A percentile compares a stretch with the other conserved stretches of the same genome.
Evolutionary conservation across 306 rosid species (phyloP).

Genomic region (Acacia confusa): DNA sequence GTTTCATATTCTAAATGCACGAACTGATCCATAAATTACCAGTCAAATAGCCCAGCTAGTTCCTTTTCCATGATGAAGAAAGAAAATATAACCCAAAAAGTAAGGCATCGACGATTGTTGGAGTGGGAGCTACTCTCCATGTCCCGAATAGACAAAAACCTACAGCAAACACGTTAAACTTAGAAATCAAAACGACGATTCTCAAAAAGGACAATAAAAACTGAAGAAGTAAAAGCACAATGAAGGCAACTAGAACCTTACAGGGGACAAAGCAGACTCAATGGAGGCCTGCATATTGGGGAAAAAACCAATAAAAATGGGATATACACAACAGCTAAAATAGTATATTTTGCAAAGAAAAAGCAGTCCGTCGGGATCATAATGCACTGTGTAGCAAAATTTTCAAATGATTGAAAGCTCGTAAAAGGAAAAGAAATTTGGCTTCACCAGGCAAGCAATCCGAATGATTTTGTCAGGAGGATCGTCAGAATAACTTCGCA

Average conservation of each 20-base stretch:
- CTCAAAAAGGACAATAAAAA: neutral
- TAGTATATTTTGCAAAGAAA: neutral
- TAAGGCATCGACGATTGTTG: constrained; percentile 62
- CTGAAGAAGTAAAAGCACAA: constrained; percentile 8
- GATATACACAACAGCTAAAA: neutral
- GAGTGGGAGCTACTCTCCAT: constrained; percentile 57
- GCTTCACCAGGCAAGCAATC: constrained; percentile 46
- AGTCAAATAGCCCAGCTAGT: constrained; percentile 37
- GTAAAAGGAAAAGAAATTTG: neutral
- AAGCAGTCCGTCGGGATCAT: neutral
- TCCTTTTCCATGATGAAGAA: constrained; percentile 45
- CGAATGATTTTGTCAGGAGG: constrained; percentile 32
- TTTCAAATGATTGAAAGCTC: neutral
- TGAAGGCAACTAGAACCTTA: constrained; percentile 36
- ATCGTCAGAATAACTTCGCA: constrained; percentile 30
- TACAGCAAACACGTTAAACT: constrained; percentile 27
- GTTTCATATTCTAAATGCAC: neutral
- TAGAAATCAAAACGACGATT: neutral
- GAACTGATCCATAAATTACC: constrained; percentile 38
- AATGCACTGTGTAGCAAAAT: neutral
- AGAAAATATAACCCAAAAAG: constrained; percentile 64
- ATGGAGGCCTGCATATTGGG: constrained; percentile 57
- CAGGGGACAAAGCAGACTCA: constrained; percentile 52
- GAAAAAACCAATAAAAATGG: neutral
- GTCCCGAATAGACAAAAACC: constrained; percentile 53